phyloP scores from a whole-genome alignment of 768 basidiomycete species.

The Collybiopsis confluens region DNA sequence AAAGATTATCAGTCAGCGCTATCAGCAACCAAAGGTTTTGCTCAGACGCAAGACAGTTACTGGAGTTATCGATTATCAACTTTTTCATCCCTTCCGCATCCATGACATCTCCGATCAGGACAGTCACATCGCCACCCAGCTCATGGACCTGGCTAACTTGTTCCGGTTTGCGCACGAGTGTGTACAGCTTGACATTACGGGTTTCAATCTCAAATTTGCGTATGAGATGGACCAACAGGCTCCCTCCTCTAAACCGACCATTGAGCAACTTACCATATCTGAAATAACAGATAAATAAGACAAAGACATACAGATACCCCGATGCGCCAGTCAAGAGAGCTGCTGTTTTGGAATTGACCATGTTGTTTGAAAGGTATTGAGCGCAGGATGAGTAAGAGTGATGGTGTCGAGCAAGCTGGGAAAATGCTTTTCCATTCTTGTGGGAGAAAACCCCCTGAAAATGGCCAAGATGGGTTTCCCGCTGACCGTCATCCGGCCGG shows the following conservation, averaged over 20 bases:
- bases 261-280: too few relatives aligned
- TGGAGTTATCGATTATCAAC: neutral
- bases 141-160: slow-evolving; percentile 7
- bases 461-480: too few relatives aligned
- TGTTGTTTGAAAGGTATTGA: neutral
- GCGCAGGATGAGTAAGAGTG: too few relatives aligned
- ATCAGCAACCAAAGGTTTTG: too few relatives aligned
- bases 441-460: too few relatives aligned
- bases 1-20: neutral
- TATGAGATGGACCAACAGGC: slow-evolving; percentile 1
- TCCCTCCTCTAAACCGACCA: neutral
- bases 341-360: neutral
- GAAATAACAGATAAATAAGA: too few relatives aligned
- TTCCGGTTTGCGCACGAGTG: slow-evolving; percentile 8
- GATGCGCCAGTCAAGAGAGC: slow-evolving; percentile 10
- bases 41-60: neutral
- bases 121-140: neutral
- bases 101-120: slow-evolving; percentile 4
- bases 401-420: too few relatives aligned
- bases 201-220: slow-evolving; percentile 2
- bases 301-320: slow-evolving; percentile 11
- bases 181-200: slow-evolving; percentile 1
- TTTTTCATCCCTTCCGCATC: slow-evolving; percentile 2
- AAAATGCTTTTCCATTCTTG: too few relatives aligned
- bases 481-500: too few relatives aligned